A percentile compares a stretch with the other conserved stretches of the same genome.
phyloP scores from a whole-genome alignment of 257 asterid genomes.

The Nicotiana obtusifolia region DNA sequence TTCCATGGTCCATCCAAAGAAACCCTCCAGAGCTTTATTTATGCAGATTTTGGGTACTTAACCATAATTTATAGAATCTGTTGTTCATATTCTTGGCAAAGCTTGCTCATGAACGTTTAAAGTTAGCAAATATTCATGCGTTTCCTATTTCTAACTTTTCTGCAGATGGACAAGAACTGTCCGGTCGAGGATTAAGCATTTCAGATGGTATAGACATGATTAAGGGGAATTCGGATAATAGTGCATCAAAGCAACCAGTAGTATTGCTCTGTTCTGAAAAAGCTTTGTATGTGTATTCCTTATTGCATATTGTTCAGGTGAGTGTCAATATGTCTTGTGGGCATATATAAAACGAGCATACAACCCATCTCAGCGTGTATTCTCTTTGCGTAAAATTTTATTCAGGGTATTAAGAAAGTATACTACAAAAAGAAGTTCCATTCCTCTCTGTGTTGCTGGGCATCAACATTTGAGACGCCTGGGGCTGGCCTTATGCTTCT shows the following conservation, averaged over 20 bases:
- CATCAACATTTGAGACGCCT: constrained; percentile 66
- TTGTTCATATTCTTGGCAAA: background rate
- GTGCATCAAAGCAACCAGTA: constrained; percentile 39
- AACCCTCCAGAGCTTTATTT: constrained; percentile 71
- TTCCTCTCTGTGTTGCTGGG: constrained; percentile 69
- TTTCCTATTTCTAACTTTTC: constrained; percentile 7
- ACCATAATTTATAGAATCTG: background rate
- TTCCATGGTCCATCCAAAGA: constrained; percentile 59
- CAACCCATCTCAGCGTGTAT: background rate
- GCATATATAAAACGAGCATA: background rate
- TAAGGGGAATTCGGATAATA: constrained; percentile 34
- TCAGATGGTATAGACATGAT: constrained; percentile 30
- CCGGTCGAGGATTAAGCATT: constrained; percentile 27
- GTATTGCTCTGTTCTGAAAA: constrained; percentile 78
- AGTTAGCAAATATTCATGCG: background rate
- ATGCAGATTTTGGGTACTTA: constrained; percentile 60
- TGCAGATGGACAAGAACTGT: constrained; percentile 34
- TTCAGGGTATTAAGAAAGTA: constrained; percentile 81
- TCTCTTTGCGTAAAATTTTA: constrained; percentile 12
- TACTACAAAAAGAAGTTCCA: constrained; percentile 72
- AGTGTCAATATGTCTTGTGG: constrained; percentile 5
- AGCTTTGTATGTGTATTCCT: constrained; percentile 71
- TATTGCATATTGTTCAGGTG: constrained; percentile 73
- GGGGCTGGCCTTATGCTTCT: constrained; percentile 63
- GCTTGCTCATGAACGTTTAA: background rate